Percentiles rank a stretch among this genome's conserved stretches.
These are phyloP conservation scores for Microcyclosporella mali DNA, from an alignment of 2,329 filamentous ascomycete genomes.

Conservation along the genomic window DNA sequence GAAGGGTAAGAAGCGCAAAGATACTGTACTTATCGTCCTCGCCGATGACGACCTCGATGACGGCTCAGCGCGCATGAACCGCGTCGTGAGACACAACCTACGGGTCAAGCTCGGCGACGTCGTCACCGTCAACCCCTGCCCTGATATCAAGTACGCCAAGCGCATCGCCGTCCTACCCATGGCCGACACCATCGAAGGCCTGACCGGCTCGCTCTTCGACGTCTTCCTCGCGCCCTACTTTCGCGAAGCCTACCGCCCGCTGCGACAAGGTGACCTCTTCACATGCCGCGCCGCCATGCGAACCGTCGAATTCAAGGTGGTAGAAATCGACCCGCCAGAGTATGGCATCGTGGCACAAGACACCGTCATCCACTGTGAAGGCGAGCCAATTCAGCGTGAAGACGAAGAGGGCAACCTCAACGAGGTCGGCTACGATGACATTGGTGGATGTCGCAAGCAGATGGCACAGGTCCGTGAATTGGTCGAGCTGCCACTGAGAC, in stretches of 20 bases:
- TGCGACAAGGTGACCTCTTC: constrained; percentile 95
- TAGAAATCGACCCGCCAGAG: constrained; percentile 96
- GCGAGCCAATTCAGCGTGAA: constrained; percentile 92
- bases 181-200: constrained; percentile 93
- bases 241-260: constrained; percentile 95
- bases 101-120: constrained; percentile 98
- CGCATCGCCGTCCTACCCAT: constrained; percentile 97
- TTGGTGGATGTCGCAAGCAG: constrained; percentile 98
- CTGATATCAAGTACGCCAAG: constrained; percentile 99
- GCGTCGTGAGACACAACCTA: constrained; percentile 95
- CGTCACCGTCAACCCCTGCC: constrained; percentile 93
- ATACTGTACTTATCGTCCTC: constrained; percentile 94
- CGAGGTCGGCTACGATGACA: constrained; percentile 98
- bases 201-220: constrained; percentile 96
- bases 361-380: constrained; percentile 98
- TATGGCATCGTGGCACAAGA: constrained; percentile 98
- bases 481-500: constrained; percentile 91
- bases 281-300: constrained; percentile 97
- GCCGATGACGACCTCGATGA: constrained; percentile 98
- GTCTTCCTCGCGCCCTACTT: constrained; percentile 99
- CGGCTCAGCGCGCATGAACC: constrained; percentile 93
- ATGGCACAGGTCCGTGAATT: constrained; percentile 99
- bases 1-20: constrained; percentile 99
- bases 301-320: constrained; percentile 99
- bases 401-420: constrained; percentile 99